phyloP scores from a whole-genome alignment of 768 basidiomycete genomes.

The Lactarius sanguifluus region DNA sequence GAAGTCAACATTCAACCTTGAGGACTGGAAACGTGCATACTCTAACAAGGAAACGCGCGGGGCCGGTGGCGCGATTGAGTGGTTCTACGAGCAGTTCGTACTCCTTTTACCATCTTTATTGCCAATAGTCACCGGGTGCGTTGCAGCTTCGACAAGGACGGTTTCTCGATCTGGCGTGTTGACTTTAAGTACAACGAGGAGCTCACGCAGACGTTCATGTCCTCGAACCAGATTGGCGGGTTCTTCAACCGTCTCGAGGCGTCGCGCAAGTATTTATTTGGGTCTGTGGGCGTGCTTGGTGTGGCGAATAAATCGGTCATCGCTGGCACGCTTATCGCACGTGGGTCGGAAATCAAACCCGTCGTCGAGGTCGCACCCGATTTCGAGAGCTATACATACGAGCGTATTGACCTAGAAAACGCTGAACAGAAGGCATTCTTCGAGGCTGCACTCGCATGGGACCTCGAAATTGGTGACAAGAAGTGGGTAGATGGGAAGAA shows the following conservation, averaged over 20 bases:
- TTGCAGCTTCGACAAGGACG: constrained; percentile 77
- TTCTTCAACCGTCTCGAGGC: constrained; percentile 99
- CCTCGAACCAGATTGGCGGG: constrained; percentile 88
- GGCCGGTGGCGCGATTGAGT: constrained; percentile 77
- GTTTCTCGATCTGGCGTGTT: constrained; percentile 88
- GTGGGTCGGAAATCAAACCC: constrained; percentile 71
- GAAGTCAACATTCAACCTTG: constrained; percentile 83
- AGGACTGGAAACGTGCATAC: constrained; percentile 98
- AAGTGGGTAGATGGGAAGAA: constrained; percentile 90
- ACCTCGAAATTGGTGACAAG: constrained; percentile 84
- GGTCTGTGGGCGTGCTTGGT: constrained; percentile 89
- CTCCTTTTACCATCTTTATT: neutral
- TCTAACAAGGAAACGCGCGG: constrained; percentile 98
- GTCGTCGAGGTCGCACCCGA: constrained; percentile 85
- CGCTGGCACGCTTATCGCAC: constrained; percentile 76
- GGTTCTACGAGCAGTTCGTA: constrained; percentile 93
- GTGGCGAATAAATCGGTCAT: constrained; percentile 74
- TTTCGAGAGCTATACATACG: constrained; percentile 86
- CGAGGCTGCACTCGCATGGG: constrained; percentile 92
- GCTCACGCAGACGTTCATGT: constrained; percentile 92
- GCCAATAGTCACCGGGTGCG: constrained; percentile 15
- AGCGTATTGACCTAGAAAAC: constrained; percentile 70
- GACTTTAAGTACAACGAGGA: constrained; percentile 98
- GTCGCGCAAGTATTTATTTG: constrained; percentile 95
- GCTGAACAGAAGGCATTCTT: constrained; percentile 85